Conservation (phyloP, 2,329 filamentous ascomycete genomes). For the Cercospora brassicicola region DNA sequence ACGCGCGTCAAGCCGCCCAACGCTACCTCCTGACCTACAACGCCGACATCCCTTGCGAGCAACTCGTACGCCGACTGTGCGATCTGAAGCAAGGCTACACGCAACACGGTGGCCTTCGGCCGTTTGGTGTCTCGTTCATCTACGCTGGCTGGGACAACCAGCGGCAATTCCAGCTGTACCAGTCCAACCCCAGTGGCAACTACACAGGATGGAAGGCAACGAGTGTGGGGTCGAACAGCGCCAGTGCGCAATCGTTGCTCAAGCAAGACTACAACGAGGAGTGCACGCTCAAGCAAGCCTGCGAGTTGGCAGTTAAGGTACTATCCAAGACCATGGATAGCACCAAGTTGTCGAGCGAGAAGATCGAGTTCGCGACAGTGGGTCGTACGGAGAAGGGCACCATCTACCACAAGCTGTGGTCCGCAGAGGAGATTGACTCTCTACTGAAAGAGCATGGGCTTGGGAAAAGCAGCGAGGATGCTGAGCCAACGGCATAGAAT, state of each 20-base stretch:
- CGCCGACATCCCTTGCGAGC: slow-evolving; percentile 98
- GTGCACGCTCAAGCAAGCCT: slow-evolving; percentile 92
- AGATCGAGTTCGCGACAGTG: slow-evolving; percentile 98
- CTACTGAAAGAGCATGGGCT: slow-evolving; percentile 93
- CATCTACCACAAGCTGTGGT: slow-evolving; percentile 98
- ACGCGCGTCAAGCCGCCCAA: slow-evolving; percentile 94
- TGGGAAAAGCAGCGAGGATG: slow-evolving; percentile 74
- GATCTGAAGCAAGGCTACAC: slow-evolving; percentile 99
- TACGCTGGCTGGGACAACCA: slow-evolving; percentile 97
- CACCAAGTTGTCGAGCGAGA: slow-evolving; percentile 97
- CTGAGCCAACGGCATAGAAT: slow-evolving; percentile 21
- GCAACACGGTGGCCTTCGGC: slow-evolving; percentile 95
- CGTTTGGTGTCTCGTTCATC: slow-evolving; percentile 98
- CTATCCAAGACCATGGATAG: slow-evolving; percentile 99
- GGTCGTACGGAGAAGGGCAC: slow-evolving; percentile 92
- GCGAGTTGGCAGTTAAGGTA: slow-evolving; percentile 96
- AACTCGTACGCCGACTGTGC: slow-evolving; percentile 92
- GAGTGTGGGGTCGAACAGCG: slow-evolving; percentile 96
- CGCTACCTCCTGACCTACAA: slow-evolving; percentile 98
- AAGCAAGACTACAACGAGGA: slow-evolving; percentile 99
- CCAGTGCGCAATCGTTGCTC: slow-evolving; percentile 90
- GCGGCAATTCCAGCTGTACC: slow-evolving; percentile 96
- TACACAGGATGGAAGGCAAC: slow-evolving; percentile 99
- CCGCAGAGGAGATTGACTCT: slow-evolving; percentile 90
- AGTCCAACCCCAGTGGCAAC: slow-evolving; percentile 98